Conservation (phyloP, 805 yeast genomes). For the Wickerhamomyces rabaulensis region DNA sequence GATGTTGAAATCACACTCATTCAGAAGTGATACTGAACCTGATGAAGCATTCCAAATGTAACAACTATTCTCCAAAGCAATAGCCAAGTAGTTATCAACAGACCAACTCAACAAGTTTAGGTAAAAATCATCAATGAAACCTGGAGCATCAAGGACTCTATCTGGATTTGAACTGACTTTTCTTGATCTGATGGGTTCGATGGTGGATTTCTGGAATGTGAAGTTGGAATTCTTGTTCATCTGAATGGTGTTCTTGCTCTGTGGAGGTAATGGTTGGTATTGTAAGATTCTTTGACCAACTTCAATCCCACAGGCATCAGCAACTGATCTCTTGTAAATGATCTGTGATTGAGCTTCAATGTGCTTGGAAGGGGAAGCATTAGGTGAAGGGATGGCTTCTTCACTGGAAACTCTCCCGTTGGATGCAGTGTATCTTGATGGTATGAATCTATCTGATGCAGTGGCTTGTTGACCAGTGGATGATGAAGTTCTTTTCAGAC, state of each 20-base stretch:
- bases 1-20: constrained; percentile 53
- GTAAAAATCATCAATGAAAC: constrained; percentile 88
- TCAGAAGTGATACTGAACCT: constrained; percentile 68
- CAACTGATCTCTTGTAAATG: constrained; percentile 73
- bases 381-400: constrained; percentile 36
- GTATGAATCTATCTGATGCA: constrained; percentile 55
- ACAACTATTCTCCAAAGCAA: constrained; percentile 78
- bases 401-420: constrained; percentile 39
- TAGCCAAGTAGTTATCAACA: constrained; percentile 69
- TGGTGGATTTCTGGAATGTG: constrained; percentile 30
- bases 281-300: constrained; percentile 78
- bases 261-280: constrained; percentile 85
- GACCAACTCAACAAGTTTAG: constrained; percentile 88
- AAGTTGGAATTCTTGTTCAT: constrained; percentile 19
- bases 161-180: constrained; percentile 85
- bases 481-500: constrained; percentile 19
- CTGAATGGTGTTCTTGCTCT: constrained; percentile 19
- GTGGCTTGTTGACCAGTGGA: constrained; percentile 17
- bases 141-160: constrained; percentile 94
- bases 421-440: constrained; percentile 46
- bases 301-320: constrained; percentile 89
- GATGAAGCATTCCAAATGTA: constrained; percentile 90
- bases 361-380: constrained; percentile 41
- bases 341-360: constrained; percentile 37
- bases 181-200: constrained; percentile 65